Conservation (phyloP, 768 basidiomycete genomes). For the Cytidiella melzeri region DNA sequence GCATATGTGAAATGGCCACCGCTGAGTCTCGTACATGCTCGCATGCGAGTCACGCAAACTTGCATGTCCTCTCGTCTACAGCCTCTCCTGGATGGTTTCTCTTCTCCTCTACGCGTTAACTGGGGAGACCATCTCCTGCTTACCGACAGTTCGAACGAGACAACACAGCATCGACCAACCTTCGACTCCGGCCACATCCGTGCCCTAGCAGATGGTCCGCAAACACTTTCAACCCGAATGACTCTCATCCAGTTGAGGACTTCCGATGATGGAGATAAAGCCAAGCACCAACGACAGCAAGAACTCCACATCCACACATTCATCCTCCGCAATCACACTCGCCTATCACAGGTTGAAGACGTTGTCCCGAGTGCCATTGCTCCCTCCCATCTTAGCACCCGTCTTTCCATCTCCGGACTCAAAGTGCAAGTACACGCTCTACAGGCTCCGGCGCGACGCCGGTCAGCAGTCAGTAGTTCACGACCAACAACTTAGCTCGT, state of each 20-base stretch:
- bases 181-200: constrained; percentile 35
- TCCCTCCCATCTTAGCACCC: constrained; percentile 55
- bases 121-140: too few relatives aligned
- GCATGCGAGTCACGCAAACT: constrained; percentile 19
- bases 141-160: too few relatives aligned
- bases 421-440: constrained; percentile 38
- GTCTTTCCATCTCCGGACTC: constrained; percentile 56
- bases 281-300: constrained; percentile 22
- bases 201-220: constrained; percentile 29
- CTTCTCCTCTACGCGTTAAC: too few relatives aligned
- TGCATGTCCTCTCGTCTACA: constrained; percentile 17
- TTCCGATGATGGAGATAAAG: constrained; percentile 28
- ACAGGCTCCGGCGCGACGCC: constrained; percentile 63
- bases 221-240: constrained; percentile 11
- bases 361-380: constrained; percentile 45
- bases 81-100: too few relatives aligned
- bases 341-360: constrained; percentile 39
- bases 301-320: constrained; percentile 27
- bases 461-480: constrained; percentile 35
- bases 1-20: constrained; percentile 23
- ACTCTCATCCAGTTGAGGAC: constrained; percentile 17
- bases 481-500: constrained; percentile 35
- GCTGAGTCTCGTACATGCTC: constrained; percentile 14
- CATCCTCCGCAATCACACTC: constrained; percentile 27
- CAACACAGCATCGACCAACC: constrained; percentile 76